Percentiles rank a stretch among this genome's conserved stretches.
phyloP scores from a whole-genome alignment of 2,329 filamentous ascomycete genomes.

The Aspergillus sojae region DNA sequence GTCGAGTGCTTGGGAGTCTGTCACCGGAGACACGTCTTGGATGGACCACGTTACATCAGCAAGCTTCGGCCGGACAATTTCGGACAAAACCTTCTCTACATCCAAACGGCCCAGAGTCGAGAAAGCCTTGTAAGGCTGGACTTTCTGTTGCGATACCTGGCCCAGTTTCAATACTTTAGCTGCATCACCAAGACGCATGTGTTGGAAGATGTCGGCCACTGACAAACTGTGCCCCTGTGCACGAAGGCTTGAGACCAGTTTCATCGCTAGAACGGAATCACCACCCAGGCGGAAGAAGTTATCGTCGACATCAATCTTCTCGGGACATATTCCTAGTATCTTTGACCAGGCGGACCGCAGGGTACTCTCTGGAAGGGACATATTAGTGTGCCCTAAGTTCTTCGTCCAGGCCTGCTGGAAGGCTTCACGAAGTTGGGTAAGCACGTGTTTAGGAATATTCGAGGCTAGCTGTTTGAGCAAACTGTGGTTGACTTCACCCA shows the following conservation, averaged over 20 bases:
- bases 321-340: conserved; percentile 26
- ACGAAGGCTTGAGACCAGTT: conserved; percentile 51
- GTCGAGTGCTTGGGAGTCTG: conserved; percentile 62
- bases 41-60: conserved; percentile 53
- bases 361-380: conserved; percentile 41
- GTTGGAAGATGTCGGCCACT: conserved; percentile 54
- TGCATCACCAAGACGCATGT: conserved; percentile 54
- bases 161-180: conserved; percentile 52
- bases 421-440: conserved; percentile 20
- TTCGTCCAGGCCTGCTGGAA: conserved; percentile 38
- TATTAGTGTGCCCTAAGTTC: conserved; percentile 27
- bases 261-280: conserved; percentile 64
- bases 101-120: conserved; percentile 49
- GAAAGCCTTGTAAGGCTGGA: conserved; percentile 50
- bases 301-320: conserved; percentile 56
- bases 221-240: conserved; percentile 46
- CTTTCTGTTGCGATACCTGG: conserved; percentile 22
- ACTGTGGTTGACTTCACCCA: conserved; percentile 33
- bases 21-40: conserved; percentile 58
- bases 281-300: conserved; percentile 65
- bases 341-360: conserved; percentile 36
- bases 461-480: conserved; percentile 35
- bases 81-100: conserved; percentile 46
- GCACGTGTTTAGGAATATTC: conserved; percentile 21
- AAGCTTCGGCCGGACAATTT: conserved; percentile 53